Evolutionary conservation across 2,329 filamentous ascomycete genomes (phyloP).

Genomic region (Scortechinia acanthostroma): DNA sequence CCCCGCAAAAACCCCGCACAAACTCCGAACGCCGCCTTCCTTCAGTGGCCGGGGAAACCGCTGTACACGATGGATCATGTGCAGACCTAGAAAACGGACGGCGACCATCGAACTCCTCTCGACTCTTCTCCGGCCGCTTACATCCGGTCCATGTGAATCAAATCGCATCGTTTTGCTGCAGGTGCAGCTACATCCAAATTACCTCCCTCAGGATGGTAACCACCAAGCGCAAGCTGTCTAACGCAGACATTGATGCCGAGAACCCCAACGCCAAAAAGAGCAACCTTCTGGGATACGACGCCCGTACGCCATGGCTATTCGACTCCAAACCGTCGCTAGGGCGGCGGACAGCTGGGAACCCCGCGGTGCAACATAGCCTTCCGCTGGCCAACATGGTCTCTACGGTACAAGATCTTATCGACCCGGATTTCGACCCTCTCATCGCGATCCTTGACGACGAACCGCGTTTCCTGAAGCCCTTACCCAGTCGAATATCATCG

Average conservation of each 20-base stretch:
- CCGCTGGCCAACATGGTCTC: slow-evolving; percentile 25
- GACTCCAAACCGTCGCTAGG: not conserved
- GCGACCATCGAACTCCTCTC: no score
- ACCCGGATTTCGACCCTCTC: slow-evolving; percentile 25
- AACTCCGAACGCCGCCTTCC: no score
- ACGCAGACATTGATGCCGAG: not conserved
- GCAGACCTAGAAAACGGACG: no score
- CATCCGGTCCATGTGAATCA: no score
- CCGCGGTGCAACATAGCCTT: slow-evolving; percentile 16
- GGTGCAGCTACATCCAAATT: no score
- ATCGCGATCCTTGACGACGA: slow-evolving; percentile 21
- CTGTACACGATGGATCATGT: no score
- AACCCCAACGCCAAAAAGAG: not conserved
- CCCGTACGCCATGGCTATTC: not conserved
- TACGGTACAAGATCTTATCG: slow-evolving; percentile 23
- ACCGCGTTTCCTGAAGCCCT: slow-evolving; percentile 44
- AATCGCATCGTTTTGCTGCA: no score
- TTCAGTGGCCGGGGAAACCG: no score
- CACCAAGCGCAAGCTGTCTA: not conserved
- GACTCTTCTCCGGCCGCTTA: no score
- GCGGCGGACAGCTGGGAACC: slow-evolving; percentile 17
- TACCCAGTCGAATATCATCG: slow-evolving; percentile 46
- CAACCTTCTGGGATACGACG: not conserved
- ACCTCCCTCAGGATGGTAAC: not conserved
- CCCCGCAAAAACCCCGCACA: no score